Percentiles rank a stretch among this genome's conserved stretches.
Conservation (phyloP, 1,284 basidiomycete genomes). For the Cutaneotrichosporon curvatum region DNA sequence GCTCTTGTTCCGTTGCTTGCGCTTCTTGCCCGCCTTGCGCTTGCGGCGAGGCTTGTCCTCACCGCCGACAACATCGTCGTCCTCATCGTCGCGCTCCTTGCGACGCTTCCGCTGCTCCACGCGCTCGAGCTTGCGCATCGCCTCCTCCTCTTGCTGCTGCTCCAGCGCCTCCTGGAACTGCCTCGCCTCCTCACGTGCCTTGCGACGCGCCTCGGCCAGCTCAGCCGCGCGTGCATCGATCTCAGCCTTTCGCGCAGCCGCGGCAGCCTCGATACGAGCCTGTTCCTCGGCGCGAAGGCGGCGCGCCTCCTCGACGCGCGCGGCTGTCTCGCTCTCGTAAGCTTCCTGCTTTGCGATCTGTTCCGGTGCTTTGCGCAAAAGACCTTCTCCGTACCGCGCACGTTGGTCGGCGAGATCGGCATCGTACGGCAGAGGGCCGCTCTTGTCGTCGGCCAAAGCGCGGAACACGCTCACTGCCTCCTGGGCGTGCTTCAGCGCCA, state of each 20-base stretch:
- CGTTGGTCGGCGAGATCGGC: slow-evolving; percentile 80
- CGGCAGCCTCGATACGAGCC: slow-evolving; percentile 40
- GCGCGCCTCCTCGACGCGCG: slow-evolving; percentile 65
- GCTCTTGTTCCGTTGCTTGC: slow-evolving; percentile 27
- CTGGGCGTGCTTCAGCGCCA: slow-evolving; percentile 71
- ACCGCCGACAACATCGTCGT: slow-evolving; percentile 25
- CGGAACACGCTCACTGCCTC: slow-evolving; percentile 83
- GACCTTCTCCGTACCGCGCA: slow-evolving; percentile 74
- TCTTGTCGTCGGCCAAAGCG: slow-evolving; percentile 66
- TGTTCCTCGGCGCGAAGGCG: slow-evolving; percentile 42
- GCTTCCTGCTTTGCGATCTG: slow-evolving; percentile 65
- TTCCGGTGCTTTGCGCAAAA: slow-evolving; percentile 70
- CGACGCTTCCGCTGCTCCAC: slow-evolving; percentile 35
- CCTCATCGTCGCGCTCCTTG: slow-evolving; percentile 35
- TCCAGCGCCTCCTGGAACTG: slow-evolving; percentile 49
- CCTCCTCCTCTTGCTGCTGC: slow-evolving; percentile 44
- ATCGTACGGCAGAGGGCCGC: slow-evolving; percentile 68
- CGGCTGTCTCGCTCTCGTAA: slow-evolving; percentile 65
- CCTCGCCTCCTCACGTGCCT: slow-evolving; percentile 67
- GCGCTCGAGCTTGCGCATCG: slow-evolving; percentile 34
- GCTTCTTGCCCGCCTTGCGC: slow-evolving; percentile 19
- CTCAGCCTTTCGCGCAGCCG: slow-evolving; percentile 32
- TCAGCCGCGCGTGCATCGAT: slow-evolving; percentile 59
- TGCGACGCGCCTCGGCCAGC: slow-evolving; percentile 63
- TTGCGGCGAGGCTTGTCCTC: slow-evolving; percentile 8